Evolutionary conservation across 2,329 filamentous ascomycete species (phyloP).

Genomic region (Chaetomiaceae sp.): DNA sequence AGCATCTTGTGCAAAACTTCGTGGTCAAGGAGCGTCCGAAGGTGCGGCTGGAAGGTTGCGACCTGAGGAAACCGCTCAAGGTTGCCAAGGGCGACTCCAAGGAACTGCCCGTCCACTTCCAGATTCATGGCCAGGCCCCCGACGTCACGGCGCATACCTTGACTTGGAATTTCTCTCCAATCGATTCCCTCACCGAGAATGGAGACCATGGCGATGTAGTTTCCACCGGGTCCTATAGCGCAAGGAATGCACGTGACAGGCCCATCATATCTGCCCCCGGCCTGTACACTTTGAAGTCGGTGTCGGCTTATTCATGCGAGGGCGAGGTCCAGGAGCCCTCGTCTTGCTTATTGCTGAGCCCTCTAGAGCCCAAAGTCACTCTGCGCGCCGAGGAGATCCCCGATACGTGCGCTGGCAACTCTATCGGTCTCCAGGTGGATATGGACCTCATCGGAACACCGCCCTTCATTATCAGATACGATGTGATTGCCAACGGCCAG

Average conservation of each 20-base stretch:
- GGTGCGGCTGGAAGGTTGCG: conserved; percentile 68
- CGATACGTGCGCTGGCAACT: conserved; percentile 92
- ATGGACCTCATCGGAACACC: conserved; percentile 89
- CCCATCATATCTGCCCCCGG: conserved; percentile 72
- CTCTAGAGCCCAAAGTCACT: conserved; percentile 74
- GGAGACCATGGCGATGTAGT: conserved; percentile 64
- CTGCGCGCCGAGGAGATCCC: conserved; percentile 76
- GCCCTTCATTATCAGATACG: conserved; percentile 80
- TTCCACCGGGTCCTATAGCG: conserved; percentile 52
- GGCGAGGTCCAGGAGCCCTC: conserved; percentile 91
- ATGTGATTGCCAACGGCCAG: conserved; percentile 60
- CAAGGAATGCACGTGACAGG: conserved; percentile 58
- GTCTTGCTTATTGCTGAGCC: conserved; percentile 88
- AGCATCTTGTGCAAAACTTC: conserved; percentile 70
- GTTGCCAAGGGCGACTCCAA: conserved; percentile 70
- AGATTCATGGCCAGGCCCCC: conserved; percentile 54
- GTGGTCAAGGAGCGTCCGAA: conserved; percentile 81
- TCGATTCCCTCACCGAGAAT: conserved; percentile 62
- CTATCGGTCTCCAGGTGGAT: conserved; percentile 83
- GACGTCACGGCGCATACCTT: conserved; percentile 66
- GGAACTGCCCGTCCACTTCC: conserved; percentile 67
- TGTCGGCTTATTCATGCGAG: conserved; percentile 74
- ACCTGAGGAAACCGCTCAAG: conserved; percentile 73
- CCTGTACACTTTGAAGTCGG: conserved; percentile 77
- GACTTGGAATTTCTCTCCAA: conserved; percentile 76